Evolutionary conservation across 106 monocot species (phyloP), one percentile per base, ranked within the genome.

Genomic region (Acorus calamus): DNA sequence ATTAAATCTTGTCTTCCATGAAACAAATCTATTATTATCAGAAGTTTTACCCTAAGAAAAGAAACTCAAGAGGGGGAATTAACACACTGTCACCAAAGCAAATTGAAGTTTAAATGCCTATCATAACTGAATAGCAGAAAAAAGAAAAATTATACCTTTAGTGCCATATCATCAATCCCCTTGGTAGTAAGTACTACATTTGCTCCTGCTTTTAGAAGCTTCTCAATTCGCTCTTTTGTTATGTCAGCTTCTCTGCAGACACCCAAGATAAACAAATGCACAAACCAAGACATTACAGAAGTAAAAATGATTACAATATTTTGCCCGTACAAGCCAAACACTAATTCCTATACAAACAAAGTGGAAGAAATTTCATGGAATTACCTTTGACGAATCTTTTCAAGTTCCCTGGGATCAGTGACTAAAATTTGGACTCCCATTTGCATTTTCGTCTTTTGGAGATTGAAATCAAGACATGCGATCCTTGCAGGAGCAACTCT

Each of bases 401-500:
- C 96, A 63, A 98, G 91, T 69, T 98, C 96, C 56, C 91, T 84
- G 47, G 96, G 96, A 71, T 98, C 96, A 64, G 82, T 71, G 46
- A 98, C 91, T 42, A 98, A 68, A 50, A 98, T 83, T 72, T 98
- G 96, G 57, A 98, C 78, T 10, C 96, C 96, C 85, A 98, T 81
- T 73, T 98, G 96, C 96, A 98, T 87, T 81, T 96, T 98, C 55
- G 96, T 98, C 73, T 91, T 96, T 63, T 91, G 90, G 58, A 98
- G 91, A 77, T 98, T 98, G 69, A 98, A 98, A 73, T 98, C 96
- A 57, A 98, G 78, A 65, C 96, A 98, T 14, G 96, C 96, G 74
- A 98, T 91, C 77, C 62, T 98, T 69, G 96, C 96, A 66, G 96
- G 85, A 52, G 84, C 74, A 56, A 98, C 96, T 79, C 75, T 80